phyloP scores from a whole-genome alignment of 192 early-diverging fungal genomes.

The Phlyctochytrium bullatum region DNA sequence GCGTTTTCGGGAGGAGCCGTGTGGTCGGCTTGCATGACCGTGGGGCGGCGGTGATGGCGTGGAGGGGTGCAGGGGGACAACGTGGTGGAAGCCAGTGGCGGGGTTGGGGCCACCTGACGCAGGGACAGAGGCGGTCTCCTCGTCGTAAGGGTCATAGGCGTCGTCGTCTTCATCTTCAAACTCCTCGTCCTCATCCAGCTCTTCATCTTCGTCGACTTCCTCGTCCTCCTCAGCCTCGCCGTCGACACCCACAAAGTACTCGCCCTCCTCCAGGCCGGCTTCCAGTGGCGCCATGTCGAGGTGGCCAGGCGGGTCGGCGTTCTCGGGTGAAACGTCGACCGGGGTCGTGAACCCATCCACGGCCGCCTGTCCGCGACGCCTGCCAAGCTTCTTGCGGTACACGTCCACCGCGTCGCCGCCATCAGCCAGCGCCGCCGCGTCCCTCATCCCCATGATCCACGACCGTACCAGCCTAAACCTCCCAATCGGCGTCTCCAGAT shows the following conservation, averaged over 20 bases:
- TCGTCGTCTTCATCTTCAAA: background rate
- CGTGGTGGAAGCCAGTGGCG: no score
- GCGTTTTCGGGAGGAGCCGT: background rate
- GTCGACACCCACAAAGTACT: constrained; percentile 3
- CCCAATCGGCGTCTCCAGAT: constrained; percentile 21
- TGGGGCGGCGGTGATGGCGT: background rate
- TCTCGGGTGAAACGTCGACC: no score
- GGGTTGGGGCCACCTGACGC: no score
- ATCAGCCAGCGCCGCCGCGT: background rate
- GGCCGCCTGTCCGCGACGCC: no score
- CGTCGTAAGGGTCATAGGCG: background rate
- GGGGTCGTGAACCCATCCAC: background rate
- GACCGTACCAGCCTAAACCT: constrained; percentile 13
- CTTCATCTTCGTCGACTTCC: background rate
- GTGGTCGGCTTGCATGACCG: background rate
- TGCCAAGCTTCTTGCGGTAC: no score
- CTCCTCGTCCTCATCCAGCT: background rate
- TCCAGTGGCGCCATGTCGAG: no score
- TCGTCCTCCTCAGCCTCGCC: background rate
- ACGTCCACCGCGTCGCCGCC: no score
- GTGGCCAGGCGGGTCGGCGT: no score
- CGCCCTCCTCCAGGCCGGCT: constrained; percentile 6
- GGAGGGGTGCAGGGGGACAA: no score
- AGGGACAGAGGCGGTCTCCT: no score
- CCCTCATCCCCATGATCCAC: constrained; percentile 12